Evolutionary conservation across 164 flowering plant genomes (phyloP).

Genomic region (Piper longum): DNA sequence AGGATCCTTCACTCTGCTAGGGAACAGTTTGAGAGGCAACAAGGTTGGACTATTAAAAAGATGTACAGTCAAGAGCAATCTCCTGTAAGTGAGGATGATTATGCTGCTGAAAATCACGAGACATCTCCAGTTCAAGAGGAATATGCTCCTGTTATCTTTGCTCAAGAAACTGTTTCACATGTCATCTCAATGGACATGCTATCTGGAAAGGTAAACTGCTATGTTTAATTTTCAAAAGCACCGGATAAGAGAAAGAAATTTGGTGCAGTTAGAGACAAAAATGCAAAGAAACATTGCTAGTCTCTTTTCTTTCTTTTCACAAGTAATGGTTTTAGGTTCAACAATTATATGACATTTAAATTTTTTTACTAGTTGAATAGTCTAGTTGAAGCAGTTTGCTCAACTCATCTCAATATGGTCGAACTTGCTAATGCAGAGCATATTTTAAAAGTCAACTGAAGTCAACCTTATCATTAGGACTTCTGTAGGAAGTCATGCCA

Average conservation of each 20-base stretch:
- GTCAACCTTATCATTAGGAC: no score
- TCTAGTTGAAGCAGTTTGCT: no score
- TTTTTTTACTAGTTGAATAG: no score
- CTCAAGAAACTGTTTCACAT: conserved; percentile 82
- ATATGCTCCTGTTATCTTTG: conserved; percentile 97
- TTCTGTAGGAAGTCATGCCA: no score
- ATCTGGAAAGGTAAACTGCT: conserved; percentile 59
- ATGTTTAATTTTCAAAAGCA: background rate
- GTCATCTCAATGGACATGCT: conserved; percentile 91
- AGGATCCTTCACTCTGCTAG: conserved; percentile 80
- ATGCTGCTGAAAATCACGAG: conserved; percentile 35
- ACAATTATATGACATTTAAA: no score
- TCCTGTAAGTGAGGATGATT: conserved; percentile 51
- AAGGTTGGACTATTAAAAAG: conserved; percentile 85
- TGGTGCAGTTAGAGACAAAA: background rate
- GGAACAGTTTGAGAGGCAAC: conserved; percentile 73
- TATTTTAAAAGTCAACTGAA: no score
- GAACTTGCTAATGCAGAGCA: no score
- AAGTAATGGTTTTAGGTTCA: no score
- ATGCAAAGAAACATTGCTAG: no score
- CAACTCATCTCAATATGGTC: no score
- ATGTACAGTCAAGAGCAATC: conserved; percentile 54
- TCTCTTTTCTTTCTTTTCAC: no score
- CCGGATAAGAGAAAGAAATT: background rate
- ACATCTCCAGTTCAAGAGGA: conserved; percentile 74